Conservation (phyloP, 495 filamentous ascomycete species). For the Penicillium dipodomyicola region DNA sequence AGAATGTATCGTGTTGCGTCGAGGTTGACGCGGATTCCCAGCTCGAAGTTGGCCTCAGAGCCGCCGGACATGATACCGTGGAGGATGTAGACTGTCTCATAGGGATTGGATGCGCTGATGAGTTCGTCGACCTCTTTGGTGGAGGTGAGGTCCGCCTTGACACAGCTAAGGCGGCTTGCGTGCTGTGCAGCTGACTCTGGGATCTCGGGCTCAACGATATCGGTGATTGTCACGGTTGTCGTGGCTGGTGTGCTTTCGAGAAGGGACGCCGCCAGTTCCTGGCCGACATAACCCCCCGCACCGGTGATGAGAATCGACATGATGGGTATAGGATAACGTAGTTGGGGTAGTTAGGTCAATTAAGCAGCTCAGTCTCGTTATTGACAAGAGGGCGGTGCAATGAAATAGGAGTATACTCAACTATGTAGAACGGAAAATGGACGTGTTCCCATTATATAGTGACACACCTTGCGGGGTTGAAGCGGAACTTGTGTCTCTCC, state of each 20-base stretch:
- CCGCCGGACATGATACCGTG: constrained; percentile 86
- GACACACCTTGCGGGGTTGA: constrained; percentile 14
- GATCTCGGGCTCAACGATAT: constrained; percentile 56
- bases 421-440: neutral
- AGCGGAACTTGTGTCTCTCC: constrained; percentile 9
- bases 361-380: neutral
- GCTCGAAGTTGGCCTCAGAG: constrained; percentile 70
- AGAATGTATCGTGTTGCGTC: constrained; percentile 65
- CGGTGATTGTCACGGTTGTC: constrained; percentile 61
- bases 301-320: constrained; percentile 73
- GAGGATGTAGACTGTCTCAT: constrained; percentile 69
- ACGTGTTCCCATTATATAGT: constrained; percentile 16
- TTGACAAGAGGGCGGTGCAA: neutral
- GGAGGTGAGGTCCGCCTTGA: constrained; percentile 63
- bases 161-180: constrained; percentile 41
- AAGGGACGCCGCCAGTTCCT: constrained; percentile 62
- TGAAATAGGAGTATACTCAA: neutral
- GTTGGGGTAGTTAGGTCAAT: neutral
- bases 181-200: constrained; percentile 49
- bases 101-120: constrained; percentile 37
- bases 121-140: constrained; percentile 56
- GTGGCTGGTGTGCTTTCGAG: constrained; percentile 48
- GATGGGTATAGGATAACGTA: constrained; percentile 9
- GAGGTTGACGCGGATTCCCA: constrained; percentile 72
- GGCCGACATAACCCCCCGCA: constrained; percentile 68